Percentiles rank a stretch among this genome's conserved stretches.
Conservation (phyloP, 2,329 filamentous ascomycete genomes). For the Fusarium avenaceum region DNA sequence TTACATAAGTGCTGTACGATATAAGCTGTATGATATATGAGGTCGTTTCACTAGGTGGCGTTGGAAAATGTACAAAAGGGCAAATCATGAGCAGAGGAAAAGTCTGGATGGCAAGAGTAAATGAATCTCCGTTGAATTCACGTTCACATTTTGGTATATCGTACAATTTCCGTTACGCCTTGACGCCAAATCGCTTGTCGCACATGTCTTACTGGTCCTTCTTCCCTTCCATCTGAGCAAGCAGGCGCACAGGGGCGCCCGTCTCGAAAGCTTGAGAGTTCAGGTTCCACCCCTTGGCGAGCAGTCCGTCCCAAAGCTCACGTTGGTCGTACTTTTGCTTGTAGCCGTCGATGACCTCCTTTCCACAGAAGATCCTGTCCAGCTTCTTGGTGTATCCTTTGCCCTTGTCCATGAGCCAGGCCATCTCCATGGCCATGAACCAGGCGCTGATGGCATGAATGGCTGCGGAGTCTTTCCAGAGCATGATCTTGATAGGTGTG, state of each 20-base stretch:
- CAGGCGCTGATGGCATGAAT: conserved; percentile 54
- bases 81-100: conserved; percentile 11
- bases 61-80: conserved; percentile 48
- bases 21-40: conserved; percentile 44
- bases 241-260: conserved; percentile 53
- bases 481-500: conserved; percentile 54
- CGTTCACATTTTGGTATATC: conserved; percentile 12
- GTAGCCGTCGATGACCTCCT: conserved; percentile 25
- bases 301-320: conserved; percentile 50
- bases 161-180: neutral
- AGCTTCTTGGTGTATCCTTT: conserved; percentile 41
- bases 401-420: conserved; percentile 51
- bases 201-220: conserved; percentile 46
- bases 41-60: conserved; percentile 31
- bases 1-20: conserved; percentile 15
- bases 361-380: conserved; percentile 35
- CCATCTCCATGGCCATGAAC: conserved; percentile 56
- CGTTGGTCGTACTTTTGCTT: conserved; percentile 38
- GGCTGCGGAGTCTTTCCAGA: conserved; percentile 51
- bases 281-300: conserved; percentile 54
- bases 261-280: conserved; percentile 56
- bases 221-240: conserved; percentile 36
- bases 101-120: conserved; percentile 22
- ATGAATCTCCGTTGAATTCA: conserved; percentile 44
- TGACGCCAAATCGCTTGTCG: conserved; percentile 2